Base-by-base conservation (phyloP, 140 eudicot genomes). In the Flaveria floridana region DNA sequence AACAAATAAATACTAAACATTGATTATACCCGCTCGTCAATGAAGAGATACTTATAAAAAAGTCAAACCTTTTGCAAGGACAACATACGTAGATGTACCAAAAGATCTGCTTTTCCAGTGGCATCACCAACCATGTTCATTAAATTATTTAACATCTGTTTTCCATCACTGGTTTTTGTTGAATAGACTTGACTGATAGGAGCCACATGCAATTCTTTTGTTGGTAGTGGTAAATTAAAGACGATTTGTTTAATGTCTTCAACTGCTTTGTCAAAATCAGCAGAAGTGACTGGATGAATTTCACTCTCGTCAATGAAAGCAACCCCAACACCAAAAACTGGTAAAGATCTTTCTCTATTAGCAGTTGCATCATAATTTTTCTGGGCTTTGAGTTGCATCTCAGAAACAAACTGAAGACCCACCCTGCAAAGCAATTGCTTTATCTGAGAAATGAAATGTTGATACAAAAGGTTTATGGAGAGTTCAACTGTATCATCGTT, bases 281-380 rank as follows among this genome's bases (percentile, higher is more conserved):
- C 26, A 41, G 86, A 79, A 39, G 89, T 68, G 69, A 67, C 58
- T 18, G 81, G 70, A 82, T 48, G 76, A 16, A 82, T 37, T 69
- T 86, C 86, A 80, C 83, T 79, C 70, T 94, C 96, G 76, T 91
- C 95, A 52, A 94, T 71, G 70, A 86, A 91, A 78, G 96, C 99
- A 73, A 91, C 92, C 55, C 97, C 99, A 68, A 94, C 99, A 69
- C 96, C 95, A 87, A 94, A 91, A 21, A 94, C 99, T 12, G 97
- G 92, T 74, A 94, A 76, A 1, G 89, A 79, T 79, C 89, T 85
- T 71, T 91, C 99, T 85, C 96, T 88, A 72, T 88, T 85, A 80
- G 99, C 96, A 73, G 90, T 86, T 82, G 99, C 99, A 76, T 94
- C 92, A 55, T 82, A 94, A 72, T 91, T 94, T 90, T 87, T 90